Percentiles rank a stretch among this genome's conserved stretches.
Evolutionary conservation across 495 filamentous ascomycete genomes (phyloP).

Genomic region (Tricharina praecox): DNA sequence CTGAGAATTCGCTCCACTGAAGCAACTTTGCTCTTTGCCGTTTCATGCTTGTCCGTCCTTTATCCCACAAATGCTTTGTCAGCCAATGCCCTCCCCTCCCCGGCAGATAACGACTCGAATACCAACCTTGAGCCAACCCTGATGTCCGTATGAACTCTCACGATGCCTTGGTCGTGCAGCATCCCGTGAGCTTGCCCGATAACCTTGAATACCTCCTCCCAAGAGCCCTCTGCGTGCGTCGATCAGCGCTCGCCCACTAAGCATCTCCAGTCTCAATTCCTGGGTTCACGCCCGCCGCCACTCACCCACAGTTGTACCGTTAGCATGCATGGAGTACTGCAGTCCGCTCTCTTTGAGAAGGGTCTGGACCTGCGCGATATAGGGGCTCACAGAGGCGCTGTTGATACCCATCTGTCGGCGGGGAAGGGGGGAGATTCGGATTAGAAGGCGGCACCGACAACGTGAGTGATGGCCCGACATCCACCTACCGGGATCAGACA

Average conservation of each 20-base stretch:
- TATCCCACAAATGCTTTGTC: neutral
- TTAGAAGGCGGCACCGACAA: no score
- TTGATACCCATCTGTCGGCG: constrained; percentile 57
- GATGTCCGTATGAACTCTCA: constrained; percentile 79
- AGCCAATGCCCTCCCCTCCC: neutral
- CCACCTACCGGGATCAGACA: constrained; percentile 58
- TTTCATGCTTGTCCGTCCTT: constrained; percentile 25
- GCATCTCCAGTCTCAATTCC: no score
- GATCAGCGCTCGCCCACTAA: no score
- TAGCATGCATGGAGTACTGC: constrained; percentile 75
- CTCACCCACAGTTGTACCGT: constrained; percentile 80
- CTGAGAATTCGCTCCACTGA: constrained; percentile 15
- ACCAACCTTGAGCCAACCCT: constrained; percentile 63
- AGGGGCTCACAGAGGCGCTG: constrained; percentile 62
- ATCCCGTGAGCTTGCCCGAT: constrained; percentile 82
- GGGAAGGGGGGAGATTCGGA: neutral
- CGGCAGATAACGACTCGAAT: neutral
- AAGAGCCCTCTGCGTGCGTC: neutral
- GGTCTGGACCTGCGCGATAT: constrained; percentile 80
- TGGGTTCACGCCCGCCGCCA: no score
- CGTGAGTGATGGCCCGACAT: no score
- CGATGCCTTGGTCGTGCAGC: constrained; percentile 63
- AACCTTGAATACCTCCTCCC: constrained; percentile 50
- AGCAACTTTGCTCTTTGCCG: constrained; percentile 20
- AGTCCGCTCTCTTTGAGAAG: constrained; percentile 57